phyloP scores from a whole-genome alignment of 345 rosid species.

The Eucalyptus sideroxylon region DNA sequence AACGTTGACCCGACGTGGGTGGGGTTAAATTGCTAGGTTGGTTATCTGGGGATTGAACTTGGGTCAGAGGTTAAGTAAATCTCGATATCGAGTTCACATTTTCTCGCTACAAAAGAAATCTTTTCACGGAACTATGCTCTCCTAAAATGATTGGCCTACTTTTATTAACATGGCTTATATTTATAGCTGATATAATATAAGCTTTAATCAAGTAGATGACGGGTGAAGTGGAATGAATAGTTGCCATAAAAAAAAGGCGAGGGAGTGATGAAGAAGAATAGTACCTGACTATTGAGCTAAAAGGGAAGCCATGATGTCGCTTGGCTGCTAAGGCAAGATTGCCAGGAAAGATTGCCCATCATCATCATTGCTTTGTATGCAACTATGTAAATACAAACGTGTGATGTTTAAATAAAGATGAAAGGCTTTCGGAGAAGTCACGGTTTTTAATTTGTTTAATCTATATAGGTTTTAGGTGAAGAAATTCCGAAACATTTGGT shows the following conservation, averaged over 20 bases:
- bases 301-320: conserved; percentile 16
- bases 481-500: neutral
- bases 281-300: neutral
- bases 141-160: neutral
- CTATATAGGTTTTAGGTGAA: neutral
- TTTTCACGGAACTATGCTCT: neutral
- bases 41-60: neutral
- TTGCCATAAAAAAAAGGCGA: neutral
- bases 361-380: conserved; percentile 14
- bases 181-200: neutral
- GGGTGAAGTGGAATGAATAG: neutral
- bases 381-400: neutral
- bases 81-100: neutral
- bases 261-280: conserved; percentile 1
- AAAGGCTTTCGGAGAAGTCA: neutral
- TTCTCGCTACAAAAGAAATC: neutral
- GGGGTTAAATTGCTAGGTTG: neutral
- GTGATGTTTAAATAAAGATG: neutral
- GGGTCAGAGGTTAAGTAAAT: neutral
- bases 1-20: neutral
- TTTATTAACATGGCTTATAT: neutral
- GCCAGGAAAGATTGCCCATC: conserved; percentile 25
- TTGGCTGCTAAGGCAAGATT: conserved; percentile 61
- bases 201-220: neutral
- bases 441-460: neutral